phyloP scores from a whole-genome alignment of 2,329 filamentous ascomycete genomes.

The Penicillium italicum region DNA sequence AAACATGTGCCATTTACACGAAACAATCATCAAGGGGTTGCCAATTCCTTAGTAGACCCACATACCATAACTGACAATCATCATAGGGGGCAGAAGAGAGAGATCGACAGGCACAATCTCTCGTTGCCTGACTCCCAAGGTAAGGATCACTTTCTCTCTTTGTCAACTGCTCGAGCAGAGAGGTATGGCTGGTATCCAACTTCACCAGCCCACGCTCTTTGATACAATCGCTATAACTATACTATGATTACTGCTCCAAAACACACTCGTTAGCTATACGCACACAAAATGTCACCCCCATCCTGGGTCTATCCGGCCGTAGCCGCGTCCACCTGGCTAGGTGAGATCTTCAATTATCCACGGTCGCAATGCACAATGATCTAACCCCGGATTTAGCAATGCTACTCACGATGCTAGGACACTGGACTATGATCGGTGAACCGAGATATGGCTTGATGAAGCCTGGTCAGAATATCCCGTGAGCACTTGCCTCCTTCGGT shows the following conservation, averaged over 20 bases:
- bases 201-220: constrained; percentile 10
- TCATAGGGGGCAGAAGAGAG: constrained; percentile 3
- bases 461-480: constrained; percentile 20
- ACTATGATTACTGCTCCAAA: constrained; percentile 1
- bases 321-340: constrained; percentile 19
- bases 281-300: constrained; percentile 2
- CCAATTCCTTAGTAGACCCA: constrained; percentile 7
- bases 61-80: constrained; percentile 7
- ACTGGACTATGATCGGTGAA: constrained; percentile 17
- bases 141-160: constrained; percentile 10
- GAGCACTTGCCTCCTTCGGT: not conserved
- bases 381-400: constrained; percentile 9
- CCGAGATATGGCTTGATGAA: constrained; percentile 19
- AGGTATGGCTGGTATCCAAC: constrained; percentile 11
- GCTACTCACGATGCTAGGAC: constrained; percentile 16
- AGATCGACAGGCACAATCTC: constrained; percentile 12
- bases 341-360: constrained; percentile 5
- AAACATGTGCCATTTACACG: constrained; percentile 5
- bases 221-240: constrained; percentile 3
- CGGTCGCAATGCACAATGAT: not conserved
- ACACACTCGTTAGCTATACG: constrained; percentile 1
- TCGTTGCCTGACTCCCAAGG: constrained; percentile 4
- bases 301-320: constrained; percentile 18
- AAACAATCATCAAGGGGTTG: constrained; percentile 5
- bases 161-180: constrained; percentile 2